A percentile compares a stretch with the other conserved stretches of the same genome.
Conservation (phyloP, 2,329 filamentous ascomycete species). For the Plenodomus tracheiphilus region DNA sequence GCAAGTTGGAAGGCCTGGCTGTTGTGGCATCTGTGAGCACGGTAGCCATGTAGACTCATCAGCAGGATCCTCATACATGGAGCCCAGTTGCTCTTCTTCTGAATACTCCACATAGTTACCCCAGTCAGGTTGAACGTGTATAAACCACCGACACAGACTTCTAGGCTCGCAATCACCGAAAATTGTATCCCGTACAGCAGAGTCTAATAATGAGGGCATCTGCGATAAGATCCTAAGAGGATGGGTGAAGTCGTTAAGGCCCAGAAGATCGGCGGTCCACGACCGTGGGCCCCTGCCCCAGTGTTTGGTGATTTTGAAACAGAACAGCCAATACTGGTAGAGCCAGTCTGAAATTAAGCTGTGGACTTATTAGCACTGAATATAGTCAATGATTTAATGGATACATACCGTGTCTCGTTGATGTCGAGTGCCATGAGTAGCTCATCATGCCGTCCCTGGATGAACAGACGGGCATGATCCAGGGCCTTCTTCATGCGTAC, state of each 20-base stretch:
- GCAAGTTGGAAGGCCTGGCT: constrained; percentile 7
- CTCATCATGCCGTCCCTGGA: constrained; percentile 28
- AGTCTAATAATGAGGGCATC: too few species aligned
- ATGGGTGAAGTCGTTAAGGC: constrained; percentile 3
- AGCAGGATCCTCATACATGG: constrained; percentile 3
- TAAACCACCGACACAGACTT: constrained; percentile 18
- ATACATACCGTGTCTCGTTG: constrained; percentile 25
- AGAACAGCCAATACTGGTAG: constrained; percentile 41
- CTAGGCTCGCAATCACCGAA: constrained; percentile 4
- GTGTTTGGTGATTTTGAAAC: constrained; percentile 18
- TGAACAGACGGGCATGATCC: constrained; percentile 31
- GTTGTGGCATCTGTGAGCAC: constrained; percentile 7
- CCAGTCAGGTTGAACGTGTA: constrained; percentile 8
- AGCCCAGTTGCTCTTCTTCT: not conserved
- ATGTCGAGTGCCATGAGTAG: constrained; percentile 26
- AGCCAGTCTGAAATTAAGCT: constrained; percentile 32
- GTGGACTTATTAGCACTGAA: constrained; percentile 5
- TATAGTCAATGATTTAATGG: not conserved
- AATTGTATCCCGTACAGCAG: too few species aligned
- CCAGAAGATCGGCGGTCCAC: constrained; percentile 27
- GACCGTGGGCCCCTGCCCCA: constrained; percentile 17
- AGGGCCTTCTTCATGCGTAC: constrained; percentile 16
- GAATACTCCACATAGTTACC: not conserved
- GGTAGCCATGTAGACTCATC: constrained; percentile 14
- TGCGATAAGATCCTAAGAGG: not conserved